phyloP scores from a whole-genome alignment of 1,284 basidiomycete genomes.

The Ganoderma resinaceum region DNA sequence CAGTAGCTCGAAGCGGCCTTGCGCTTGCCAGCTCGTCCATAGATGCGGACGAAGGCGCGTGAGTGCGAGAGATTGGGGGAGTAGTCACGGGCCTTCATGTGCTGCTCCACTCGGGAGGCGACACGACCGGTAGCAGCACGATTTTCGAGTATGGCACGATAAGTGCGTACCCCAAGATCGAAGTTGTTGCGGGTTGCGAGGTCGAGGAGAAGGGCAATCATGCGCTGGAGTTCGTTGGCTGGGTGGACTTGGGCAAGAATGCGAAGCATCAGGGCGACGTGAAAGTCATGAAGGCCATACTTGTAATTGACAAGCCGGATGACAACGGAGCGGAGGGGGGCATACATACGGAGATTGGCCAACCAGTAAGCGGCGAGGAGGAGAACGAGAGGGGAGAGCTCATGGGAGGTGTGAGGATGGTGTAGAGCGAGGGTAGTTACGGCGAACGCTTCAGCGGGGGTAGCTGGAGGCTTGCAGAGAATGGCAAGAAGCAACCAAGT shows the following conservation, averaged over 20 bases:
- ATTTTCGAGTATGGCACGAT: conserved; percentile 16
- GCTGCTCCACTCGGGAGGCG: conserved; percentile 13
- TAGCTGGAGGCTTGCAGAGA: conserved; percentile 54
- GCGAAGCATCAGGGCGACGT: conserved; percentile 65
- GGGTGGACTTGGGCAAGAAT: conserved; percentile 42
- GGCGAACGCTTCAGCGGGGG: conserved; percentile 48
- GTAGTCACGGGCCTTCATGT: conserved; percentile 14
- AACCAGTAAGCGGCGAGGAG: conserved; percentile 57
- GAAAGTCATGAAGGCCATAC: conserved; percentile 42
- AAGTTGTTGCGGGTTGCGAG: conserved; percentile 38
- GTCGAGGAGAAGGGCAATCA: conserved; percentile 23
- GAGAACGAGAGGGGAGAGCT: conserved; percentile 51
- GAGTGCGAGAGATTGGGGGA: conserved; percentile 21
- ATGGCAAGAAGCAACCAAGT: conserved; percentile 63
- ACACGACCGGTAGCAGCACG: conserved; percentile 1
- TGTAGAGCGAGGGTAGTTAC: conserved; percentile 49
- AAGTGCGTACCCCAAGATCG: conserved; percentile 12
- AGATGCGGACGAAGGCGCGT: conserved; percentile 21
- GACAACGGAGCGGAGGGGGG: conserved; percentile 51
- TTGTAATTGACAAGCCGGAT: conserved; percentile 51
- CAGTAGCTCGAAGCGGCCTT: conserved; percentile 16
- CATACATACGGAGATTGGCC: conserved; percentile 52
- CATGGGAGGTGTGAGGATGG: conserved; percentile 40
- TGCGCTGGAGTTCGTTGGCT: conserved; percentile 6
- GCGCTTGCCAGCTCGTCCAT: conserved; percentile 4